A percentile compares a stretch with the other conserved stretches of the same genome.
Evolutionary conservation across 345 rosid species (phyloP).

Genomic region (Eucalyptus globulus): DNA sequence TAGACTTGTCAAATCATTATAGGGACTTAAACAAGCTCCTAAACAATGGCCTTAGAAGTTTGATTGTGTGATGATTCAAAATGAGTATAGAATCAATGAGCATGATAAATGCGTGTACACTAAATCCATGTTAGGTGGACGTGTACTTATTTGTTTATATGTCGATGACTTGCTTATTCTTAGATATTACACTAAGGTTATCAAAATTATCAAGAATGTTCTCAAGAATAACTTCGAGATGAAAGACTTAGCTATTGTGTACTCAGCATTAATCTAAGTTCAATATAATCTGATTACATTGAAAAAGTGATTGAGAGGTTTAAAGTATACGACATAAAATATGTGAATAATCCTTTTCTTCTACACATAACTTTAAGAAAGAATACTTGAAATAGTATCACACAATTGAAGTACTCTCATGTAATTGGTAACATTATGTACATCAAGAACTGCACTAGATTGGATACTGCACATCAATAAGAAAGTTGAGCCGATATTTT

Average conservation of each 20-base stretch:
- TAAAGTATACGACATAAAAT: no score
- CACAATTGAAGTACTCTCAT: neutral
- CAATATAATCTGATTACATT: no score
- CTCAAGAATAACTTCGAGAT: neutral
- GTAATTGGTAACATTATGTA: neutral
- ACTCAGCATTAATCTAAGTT: neutral
- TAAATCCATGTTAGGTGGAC: fast-evolving
- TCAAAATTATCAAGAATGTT: neutral
- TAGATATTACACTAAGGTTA: no score
- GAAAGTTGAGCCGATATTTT: no score
- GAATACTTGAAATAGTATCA: neutral
- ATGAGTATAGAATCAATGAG: no score
- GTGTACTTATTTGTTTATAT: no score
- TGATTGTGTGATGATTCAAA: neutral
- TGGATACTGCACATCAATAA: fast-evolving
- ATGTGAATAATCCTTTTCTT: fast-evolving
- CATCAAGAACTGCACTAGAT: neutral
- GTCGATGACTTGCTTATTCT: neutral
- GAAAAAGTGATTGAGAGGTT: neutral
- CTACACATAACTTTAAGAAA: no score
- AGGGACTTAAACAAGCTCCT: neutral
- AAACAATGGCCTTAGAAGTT: neutral
- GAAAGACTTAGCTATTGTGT: neutral
- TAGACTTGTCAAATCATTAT: neutral
- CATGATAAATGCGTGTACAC: neutral